These are phyloP conservation scores for Trichoderma sp. DNA, from an alignment of 2,329 filamentous ascomycete species.

Conservation along the genomic window DNA sequence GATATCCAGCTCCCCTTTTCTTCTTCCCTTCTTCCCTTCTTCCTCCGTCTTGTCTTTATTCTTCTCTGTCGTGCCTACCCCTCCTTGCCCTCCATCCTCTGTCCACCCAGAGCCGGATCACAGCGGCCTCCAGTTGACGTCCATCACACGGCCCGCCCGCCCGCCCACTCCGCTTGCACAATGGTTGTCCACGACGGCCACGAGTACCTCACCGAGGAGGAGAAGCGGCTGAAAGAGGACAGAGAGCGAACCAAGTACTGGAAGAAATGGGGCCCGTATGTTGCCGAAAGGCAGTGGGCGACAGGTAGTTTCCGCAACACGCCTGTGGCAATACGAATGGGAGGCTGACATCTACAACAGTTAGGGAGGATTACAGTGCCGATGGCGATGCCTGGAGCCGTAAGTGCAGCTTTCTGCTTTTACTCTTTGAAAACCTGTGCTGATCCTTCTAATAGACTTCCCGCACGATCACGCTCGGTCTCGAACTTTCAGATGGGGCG, in stretches of 20 bases:
- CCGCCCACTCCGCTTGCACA: slow-evolving; percentile 29
- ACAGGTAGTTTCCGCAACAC: slow-evolving; percentile 59
- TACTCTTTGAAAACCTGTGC: background rate
- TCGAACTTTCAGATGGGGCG: slow-evolving; percentile 90
- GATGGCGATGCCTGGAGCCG: slow-evolving; percentile 95
- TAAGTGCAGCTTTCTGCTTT: slow-evolving; percentile 50
- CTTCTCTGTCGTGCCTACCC: slow-evolving; percentile 12
- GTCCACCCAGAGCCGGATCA: background rate
- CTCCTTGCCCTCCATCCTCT: background rate
- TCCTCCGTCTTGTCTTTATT: slow-evolving; percentile 16
- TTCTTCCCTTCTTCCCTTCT: background rate
- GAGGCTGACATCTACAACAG: slow-evolving; percentile 42
- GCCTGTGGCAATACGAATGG: background rate
- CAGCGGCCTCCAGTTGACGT: background rate
- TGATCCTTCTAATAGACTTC: slow-evolving; percentile 64
- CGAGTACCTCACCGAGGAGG: slow-evolving; percentile 86
- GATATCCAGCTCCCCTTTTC: slow-evolving; percentile 5
- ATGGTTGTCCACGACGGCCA: slow-evolving; percentile 93
- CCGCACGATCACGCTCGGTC: slow-evolving; percentile 89
- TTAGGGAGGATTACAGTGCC: slow-evolving; percentile 86
- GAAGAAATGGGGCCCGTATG: slow-evolving; percentile 98
- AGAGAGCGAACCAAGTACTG: slow-evolving; percentile 83
- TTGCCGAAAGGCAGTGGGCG: slow-evolving; percentile 93
- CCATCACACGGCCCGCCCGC: background rate
- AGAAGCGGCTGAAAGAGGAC: slow-evolving; percentile 86